A percentile compares a stretch with the other conserved stretches of the same genome.
phyloP scores from a whole-genome alignment of 108 stramenopile genomes.

The Cyclotella cryptica region DNA sequence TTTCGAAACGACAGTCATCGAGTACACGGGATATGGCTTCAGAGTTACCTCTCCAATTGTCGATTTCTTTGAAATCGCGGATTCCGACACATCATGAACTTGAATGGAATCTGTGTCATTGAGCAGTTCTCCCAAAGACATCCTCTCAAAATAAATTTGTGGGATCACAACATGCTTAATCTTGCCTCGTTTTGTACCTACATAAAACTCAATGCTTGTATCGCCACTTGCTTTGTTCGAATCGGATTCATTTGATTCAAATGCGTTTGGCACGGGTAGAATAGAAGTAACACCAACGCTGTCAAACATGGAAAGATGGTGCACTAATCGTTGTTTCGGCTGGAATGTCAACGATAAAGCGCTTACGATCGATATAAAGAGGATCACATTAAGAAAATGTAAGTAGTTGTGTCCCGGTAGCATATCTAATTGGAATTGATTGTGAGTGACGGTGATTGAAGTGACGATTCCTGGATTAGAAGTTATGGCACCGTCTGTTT shows the following conservation, averaged over 20 bases:
- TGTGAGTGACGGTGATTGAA: too few relatives aligned
- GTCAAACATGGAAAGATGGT: neutral
- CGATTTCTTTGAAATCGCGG: neutral
- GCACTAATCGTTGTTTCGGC: neutral
- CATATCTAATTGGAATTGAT: too few relatives aligned
- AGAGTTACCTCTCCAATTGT: neutral
- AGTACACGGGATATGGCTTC: conserved; percentile 45
- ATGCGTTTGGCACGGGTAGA: conserved; percentile 1
- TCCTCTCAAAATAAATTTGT: neutral
- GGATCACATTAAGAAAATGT: neutral
- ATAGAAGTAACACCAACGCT: neutral
- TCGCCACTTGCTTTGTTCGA: neutral
- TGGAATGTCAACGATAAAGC: neutral
- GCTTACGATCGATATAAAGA: neutral
- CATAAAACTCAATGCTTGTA: neutral
- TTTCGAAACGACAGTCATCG: conserved; percentile 20
- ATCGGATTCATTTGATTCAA: neutral
- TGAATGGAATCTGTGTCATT: neutral
- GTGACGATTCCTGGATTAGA: too few relatives aligned
- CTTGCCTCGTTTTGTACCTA: neutral
- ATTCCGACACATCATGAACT: neutral
- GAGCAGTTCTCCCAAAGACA: neutral
- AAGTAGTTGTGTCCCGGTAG: too few relatives aligned
- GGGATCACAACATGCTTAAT: conserved; percentile 3
- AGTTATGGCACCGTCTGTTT: too few relatives aligned